Evolutionary conservation across 2,329 filamentous ascomycete species (phyloP).

Genomic region (Paradendryphiella salina): DNA sequence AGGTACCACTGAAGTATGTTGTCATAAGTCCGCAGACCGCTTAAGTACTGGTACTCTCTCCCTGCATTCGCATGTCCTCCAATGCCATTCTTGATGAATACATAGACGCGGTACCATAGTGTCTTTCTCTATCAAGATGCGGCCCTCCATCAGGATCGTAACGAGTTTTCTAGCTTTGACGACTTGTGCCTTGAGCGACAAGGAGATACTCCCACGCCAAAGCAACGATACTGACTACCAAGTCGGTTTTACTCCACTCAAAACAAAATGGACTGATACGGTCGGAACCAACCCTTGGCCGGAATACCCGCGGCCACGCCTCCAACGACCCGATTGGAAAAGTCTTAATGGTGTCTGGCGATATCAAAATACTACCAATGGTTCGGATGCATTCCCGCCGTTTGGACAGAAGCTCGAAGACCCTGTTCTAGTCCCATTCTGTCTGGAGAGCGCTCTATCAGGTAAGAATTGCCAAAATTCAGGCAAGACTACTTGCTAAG

Average conservation of each 20-base stretch:
- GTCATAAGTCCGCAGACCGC: constrained; percentile 17
- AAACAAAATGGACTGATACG: constrained; percentile 56
- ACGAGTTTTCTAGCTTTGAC: constrained; percentile 16
- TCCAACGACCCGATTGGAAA: constrained; percentile 59
- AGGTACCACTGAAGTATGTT: constrained; percentile 20
- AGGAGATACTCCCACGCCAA: constrained; percentile 18
- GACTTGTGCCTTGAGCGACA: constrained; percentile 14
- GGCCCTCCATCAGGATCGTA: constrained; percentile 16
- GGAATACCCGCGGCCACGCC: constrained; percentile 61
- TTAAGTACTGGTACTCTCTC: constrained; percentile 26
- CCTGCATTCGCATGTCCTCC: background rate
- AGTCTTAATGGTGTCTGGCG: constrained; percentile 64
- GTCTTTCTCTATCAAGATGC: constrained; percentile 21
- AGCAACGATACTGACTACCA: constrained; percentile 41
- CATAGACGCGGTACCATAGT: background rate
- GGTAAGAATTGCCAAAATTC: constrained; percentile 37
- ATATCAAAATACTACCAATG: constrained; percentile 51
- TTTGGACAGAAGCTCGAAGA: constrained; percentile 50
- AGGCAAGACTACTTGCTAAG: constrained; percentile 47
- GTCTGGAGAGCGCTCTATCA: constrained; percentile 58
- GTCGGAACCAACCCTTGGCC: constrained; percentile 61
- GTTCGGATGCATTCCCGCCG: constrained; percentile 50
- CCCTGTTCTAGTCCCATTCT: constrained; percentile 58
- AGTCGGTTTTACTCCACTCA: constrained; percentile 33
- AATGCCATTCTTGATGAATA: background rate